Evolutionary conservation across 495 filamentous ascomycete species (phyloP), one percentile per base, ranked within the genome.

Genomic region (Melanomma pulvis-pyrius): DNA sequence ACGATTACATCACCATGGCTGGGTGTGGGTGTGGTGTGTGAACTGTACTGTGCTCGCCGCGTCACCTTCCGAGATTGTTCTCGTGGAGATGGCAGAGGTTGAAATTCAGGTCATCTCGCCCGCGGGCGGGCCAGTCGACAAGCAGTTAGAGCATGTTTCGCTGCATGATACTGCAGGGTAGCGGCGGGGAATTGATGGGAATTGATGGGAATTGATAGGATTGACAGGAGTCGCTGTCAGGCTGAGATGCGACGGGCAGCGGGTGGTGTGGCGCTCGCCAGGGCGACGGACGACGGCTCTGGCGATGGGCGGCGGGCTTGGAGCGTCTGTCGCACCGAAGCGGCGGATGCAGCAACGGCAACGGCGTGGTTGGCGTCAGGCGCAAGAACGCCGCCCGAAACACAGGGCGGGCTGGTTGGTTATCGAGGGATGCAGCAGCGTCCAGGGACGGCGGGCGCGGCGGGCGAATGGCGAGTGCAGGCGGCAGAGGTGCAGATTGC

Each of bases 301-400:
- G 32, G 32, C 6, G 32, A 36, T 44, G 39, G 32, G 6, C 32
- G 6, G 32, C 8, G 9, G 13, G 39, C 39, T 17, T 36, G 6
- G 32, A 36, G 39, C 3, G 39, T 44, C 5, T 44, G 39, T 44
- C 39, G 39, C 39, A 44, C 39, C 9, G 39, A 12, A n/a, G 39
- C 39, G 39, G 39, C 39, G 39, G 39, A 44, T 44, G 39, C 39
- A 44, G 39, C 39, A 44, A 44, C 39, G 39, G 39, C 39, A 44
- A 17, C 39, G 39, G 39, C 39, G 6, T 36, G 32, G 32, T 36
- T 44, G 39, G 39, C 39, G 39, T 44, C 39, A 44, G 8, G 39
- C 39, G 39, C 39, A n/a, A 44, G 17, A 44, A 44, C 48, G 48
- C 48, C 48, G 9, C 48, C 19, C 48, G 48, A 50, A 50, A 50